These are phyloP conservation scores for Aspergillus conjunctus DNA, from an alignment of 495 filamentous ascomycete genomes.

Conservation along the genomic window DNA sequence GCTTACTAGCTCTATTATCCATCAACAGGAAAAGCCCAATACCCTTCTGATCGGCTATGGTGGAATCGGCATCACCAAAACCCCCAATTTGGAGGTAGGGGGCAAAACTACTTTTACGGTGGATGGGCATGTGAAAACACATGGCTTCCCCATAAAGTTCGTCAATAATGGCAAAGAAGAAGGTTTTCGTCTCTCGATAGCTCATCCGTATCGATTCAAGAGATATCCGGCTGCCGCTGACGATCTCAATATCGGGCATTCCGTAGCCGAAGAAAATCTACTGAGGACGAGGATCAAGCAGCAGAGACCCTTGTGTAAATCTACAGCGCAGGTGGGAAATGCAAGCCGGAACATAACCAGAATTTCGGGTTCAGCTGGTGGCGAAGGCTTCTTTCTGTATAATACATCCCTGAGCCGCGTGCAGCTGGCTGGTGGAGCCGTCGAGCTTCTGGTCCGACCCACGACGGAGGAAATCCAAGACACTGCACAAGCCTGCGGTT, in stretches of 20 bases:
- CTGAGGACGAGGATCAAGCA: slow-evolving; percentile 19
- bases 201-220: slow-evolving; percentile 39
- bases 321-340: slow-evolving; percentile 37
- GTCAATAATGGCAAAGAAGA: slow-evolving; percentile 31
- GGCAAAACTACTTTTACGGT: slow-evolving; percentile 44
- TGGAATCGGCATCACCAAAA: slow-evolving; percentile 53
- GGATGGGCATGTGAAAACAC: slow-evolving; percentile 41
- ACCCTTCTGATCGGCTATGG: slow-evolving; percentile 53
- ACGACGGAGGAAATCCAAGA: slow-evolving; percentile 45
- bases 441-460: slow-evolving; percentile 43
- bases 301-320: slow-evolving; percentile 41
- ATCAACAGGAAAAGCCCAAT: slow-evolving; percentile 13
- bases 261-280: slow-evolving; percentile 27
- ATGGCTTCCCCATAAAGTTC: slow-evolving; percentile 58
- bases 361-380: slow-evolving; percentile 49
- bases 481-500: slow-evolving; percentile 26
- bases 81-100: slow-evolving; percentile 48
- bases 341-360: slow-evolving; percentile 27
- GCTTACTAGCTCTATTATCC: neutral
- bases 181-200: slow-evolving; percentile 25
- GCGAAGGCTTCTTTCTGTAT: slow-evolving; percentile 51
- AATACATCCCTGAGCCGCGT: slow-evolving; percentile 52
- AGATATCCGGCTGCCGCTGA: slow-evolving; percentile 49
- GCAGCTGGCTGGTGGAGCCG: slow-evolving; percentile 39
- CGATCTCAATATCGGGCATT: slow-evolving; percentile 47